Percentiles rank a stretch among this genome's conserved stretches.
Conservation (phyloP, 768 basidiomycete species). For the Trichaptum fuscoviolaceum region DNA sequence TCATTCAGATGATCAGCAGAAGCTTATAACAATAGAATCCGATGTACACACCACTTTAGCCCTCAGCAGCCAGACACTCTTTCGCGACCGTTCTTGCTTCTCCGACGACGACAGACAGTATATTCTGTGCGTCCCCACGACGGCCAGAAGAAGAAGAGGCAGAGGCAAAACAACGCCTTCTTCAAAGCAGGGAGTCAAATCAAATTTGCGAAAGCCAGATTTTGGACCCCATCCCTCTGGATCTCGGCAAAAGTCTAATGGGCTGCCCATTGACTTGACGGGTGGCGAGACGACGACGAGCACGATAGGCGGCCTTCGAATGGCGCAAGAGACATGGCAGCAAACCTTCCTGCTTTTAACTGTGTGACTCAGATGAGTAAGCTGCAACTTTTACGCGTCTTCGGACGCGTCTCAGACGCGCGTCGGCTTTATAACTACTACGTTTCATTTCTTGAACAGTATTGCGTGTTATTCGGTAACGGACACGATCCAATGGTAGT, state of each 20-base stretch:
- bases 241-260: slow-evolving; percentile 37
- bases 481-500: too few species aligned
- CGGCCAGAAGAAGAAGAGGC: slow-evolving; percentile 40
- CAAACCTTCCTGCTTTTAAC: too few species aligned
- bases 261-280: slow-evolving; percentile 2
- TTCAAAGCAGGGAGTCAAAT: slow-evolving; percentile 78
- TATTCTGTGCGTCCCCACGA: slow-evolving; percentile 27
- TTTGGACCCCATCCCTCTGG: slow-evolving; percentile 61
- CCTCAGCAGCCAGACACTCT: slow-evolving; percentile 47
- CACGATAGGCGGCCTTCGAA: neutral
- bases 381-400: too few species aligned
- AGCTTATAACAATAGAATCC: neutral
- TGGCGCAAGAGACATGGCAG: neutral
- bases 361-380: too few species aligned
- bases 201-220: slow-evolving; percentile 60
- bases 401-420: too few species aligned
- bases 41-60: slow-evolving; percentile 59
- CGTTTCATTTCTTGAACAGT: too few species aligned
- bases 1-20: slow-evolving; percentile 5
- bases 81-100: slow-evolving; percentile 32
- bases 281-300: neutral
- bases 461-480: too few species aligned
- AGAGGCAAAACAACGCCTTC: slow-evolving; percentile 60
- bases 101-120: slow-evolving; percentile 24
- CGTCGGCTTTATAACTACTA: too few species aligned